These are phyloP conservation scores for Cymbopogon flexuosus DNA, from an alignment of 202 grass and related monocot genomes.

Conservation along the genomic window DNA sequence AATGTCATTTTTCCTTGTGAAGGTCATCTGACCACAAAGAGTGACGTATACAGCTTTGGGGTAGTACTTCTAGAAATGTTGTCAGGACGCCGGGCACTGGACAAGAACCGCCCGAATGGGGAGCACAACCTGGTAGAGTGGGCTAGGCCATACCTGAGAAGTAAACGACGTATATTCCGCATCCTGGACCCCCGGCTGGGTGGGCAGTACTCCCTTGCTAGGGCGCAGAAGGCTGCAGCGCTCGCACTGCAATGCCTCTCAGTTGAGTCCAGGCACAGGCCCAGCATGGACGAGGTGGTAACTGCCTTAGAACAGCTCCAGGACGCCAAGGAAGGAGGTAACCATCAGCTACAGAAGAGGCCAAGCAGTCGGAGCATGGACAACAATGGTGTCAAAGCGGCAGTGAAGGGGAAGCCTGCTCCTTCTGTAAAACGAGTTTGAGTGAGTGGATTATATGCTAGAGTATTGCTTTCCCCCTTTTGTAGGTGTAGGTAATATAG, in stretches of 20 bases:
- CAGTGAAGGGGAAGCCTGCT: slow-evolving; percentile 20
- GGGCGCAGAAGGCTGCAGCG: slow-evolving; percentile 48
- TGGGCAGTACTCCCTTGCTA: slow-evolving; percentile 54
- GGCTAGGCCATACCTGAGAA: slow-evolving; percentile 61
- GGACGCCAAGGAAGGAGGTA: slow-evolving; percentile 42
- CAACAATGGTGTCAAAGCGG: neutral
- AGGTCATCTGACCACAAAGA: slow-evolving; percentile 71
- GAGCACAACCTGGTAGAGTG: slow-evolving; percentile 74
- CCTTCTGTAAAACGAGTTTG: neutral
- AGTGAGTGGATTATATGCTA: neutral
- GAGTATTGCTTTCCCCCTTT: neutral
- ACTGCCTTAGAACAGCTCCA: slow-evolving; percentile 55
- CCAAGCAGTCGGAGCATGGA: slow-evolving; percentile 9
- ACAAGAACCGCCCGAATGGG: slow-evolving; percentile 60
- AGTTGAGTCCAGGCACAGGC: slow-evolving; percentile 48
- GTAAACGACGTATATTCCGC: slow-evolving; percentile 50
- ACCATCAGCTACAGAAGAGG: slow-evolving; percentile 25
- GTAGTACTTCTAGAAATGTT: slow-evolving; percentile 70
- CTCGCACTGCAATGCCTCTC: slow-evolving; percentile 62
- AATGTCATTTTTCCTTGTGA: neutral
- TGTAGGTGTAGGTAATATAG: slow-evolving; percentile 20
- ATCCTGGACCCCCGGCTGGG: slow-evolving; percentile 55
- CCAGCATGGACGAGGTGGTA: slow-evolving; percentile 62
- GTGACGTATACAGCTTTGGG: slow-evolving; percentile 69
- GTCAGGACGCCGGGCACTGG: slow-evolving; percentile 50